Conservation (phyloP, 805 yeast species). For the Danielia reshetovae region DNA sequence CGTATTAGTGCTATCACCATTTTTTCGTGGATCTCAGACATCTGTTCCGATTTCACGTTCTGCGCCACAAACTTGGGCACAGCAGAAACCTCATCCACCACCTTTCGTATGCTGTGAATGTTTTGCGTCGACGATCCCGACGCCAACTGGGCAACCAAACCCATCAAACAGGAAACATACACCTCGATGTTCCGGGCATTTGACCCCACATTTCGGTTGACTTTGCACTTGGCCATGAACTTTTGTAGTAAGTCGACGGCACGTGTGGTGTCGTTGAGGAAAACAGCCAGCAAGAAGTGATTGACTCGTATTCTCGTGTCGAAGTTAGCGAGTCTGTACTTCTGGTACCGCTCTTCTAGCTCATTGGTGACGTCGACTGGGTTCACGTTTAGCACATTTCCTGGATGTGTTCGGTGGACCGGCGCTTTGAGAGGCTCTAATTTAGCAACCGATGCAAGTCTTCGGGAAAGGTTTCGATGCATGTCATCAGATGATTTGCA, state of each 20-base stretch:
- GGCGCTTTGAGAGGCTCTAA: neutral
- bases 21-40: no score
- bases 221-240: constrained; percentile 4
- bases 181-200: constrained; percentile 4
- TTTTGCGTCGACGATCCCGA: neutral
- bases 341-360: constrained; percentile 1
- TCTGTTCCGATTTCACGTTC: neutral
- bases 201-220: neutral
- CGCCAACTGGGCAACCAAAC: constrained; percentile 7
- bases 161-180: constrained; percentile 11
- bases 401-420: neutral
- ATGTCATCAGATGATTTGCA: no score
- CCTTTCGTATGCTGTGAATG: neutral
- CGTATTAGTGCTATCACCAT: neutral
- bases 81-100: neutral
- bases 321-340: constrained; percentile 3
- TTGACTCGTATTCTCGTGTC: constrained; percentile 10
- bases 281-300: constrained; percentile 13
- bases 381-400: constrained; percentile 7
- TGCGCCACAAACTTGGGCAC: neutral
- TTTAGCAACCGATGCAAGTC: neutral
- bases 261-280: constrained; percentile 6
- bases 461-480: neutral
- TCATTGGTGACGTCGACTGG: constrained; percentile 1
- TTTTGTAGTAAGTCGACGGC: constrained; percentile 5